Evolutionary conservation across 1,284 basidiomycete genomes (phyloP).

Genomic region (Ganoderma lingzhi): DNA sequence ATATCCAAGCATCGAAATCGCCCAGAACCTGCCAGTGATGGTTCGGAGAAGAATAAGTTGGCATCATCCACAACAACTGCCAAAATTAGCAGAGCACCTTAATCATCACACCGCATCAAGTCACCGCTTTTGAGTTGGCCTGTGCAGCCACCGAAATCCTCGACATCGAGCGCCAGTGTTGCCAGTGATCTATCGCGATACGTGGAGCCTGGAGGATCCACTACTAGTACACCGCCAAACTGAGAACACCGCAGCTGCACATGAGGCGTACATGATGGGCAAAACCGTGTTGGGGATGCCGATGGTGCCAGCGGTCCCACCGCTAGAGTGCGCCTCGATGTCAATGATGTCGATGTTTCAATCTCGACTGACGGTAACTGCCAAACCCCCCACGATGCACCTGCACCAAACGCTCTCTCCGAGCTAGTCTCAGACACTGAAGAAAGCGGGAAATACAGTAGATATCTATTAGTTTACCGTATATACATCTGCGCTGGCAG

Average conservation of each 20-base stretch:
- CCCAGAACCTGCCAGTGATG: not conserved
- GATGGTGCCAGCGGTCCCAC: not conserved
- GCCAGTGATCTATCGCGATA: not conserved
- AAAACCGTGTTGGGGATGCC: not conserved
- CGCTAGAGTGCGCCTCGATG: not conserved
- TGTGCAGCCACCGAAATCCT: not conserved
- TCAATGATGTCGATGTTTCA: not conserved
- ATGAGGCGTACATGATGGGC: not conserved
- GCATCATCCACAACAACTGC: conserved; percentile 20
- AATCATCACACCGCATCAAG: not conserved
- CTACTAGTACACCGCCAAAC: not conserved
- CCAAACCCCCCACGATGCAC: not conserved
- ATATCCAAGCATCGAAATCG: not conserved
- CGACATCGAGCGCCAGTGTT: not conserved
- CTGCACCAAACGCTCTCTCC: not conserved
- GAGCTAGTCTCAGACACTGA: not conserved
- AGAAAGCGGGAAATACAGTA: not conserved
- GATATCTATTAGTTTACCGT: not conserved
- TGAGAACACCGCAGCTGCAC: not conserved
- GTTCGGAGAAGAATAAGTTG: not conserved
- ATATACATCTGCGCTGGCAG: not conserved
- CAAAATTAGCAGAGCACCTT: conserved; percentile 21
- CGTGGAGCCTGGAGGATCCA: not conserved
- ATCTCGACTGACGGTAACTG: not conserved
- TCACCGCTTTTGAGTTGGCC: not conserved